phyloP scores from a whole-genome alignment of 257 asterid genomes.

The Jacaranda copaia region DNA sequence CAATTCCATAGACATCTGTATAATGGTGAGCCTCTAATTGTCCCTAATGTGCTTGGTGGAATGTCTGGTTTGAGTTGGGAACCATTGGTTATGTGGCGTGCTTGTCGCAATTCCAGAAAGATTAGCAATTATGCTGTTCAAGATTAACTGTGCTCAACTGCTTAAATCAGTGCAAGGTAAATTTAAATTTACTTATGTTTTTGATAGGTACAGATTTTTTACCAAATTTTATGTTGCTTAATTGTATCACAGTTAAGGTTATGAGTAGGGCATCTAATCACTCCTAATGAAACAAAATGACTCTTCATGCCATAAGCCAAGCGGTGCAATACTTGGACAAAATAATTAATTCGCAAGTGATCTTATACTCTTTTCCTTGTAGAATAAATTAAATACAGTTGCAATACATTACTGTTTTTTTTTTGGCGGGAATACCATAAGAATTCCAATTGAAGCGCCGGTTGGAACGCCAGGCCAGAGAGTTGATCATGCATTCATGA shows the following conservation, averaged over 20 bases:
- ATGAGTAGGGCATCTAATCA: not conserved
- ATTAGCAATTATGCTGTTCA: not conserved
- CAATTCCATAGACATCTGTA: constrained; percentile 5
- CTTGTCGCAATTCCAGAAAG: constrained; percentile 5
- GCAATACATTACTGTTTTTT: no score
- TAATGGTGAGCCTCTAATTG: not conserved
- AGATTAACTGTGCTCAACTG: not conserved
- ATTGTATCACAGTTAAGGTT: not conserved
- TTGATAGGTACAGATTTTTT: not conserved
- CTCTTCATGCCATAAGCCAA: constrained; percentile 31
- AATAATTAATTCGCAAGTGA: not conserved
- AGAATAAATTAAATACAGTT: no score
- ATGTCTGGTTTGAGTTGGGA: constrained; percentile 16
- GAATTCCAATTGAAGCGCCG: no score
- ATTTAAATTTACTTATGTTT: not conserved
- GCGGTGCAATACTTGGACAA: constrained; percentile 25
- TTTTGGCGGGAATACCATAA: no score
- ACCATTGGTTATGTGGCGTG: constrained; percentile 19
- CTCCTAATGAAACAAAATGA: constrained; percentile 18
- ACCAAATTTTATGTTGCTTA: not conserved
- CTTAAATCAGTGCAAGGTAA: constrained; percentile 20
- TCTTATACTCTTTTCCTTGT: no score
- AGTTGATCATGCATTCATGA: no score
- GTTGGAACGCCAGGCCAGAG: no score
- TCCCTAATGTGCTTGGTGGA: constrained; percentile 11